These are phyloP conservation scores for Lentinula sp. DNA, from an alignment of 768 basidiomycete genomes.

Conservation along the genomic window DNA sequence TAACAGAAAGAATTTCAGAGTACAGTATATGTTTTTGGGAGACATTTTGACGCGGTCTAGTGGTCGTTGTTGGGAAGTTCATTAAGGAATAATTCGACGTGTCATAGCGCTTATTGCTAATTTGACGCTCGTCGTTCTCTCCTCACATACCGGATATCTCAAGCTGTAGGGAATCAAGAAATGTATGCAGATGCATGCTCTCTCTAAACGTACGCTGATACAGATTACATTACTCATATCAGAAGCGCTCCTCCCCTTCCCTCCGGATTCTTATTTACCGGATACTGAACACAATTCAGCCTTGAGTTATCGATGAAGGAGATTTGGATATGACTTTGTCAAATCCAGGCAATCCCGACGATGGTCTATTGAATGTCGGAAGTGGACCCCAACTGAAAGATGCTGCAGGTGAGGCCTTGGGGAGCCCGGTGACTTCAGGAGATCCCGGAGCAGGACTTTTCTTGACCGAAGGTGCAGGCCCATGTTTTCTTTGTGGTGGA, in stretches of 20 bases:
- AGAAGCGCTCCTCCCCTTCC: too few relatives aligned
- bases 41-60: constrained; percentile 25
- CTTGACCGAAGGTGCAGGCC: constrained; percentile 20
- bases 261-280: neutral
- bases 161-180: too few relatives aligned
- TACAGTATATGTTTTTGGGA: constrained; percentile 77
- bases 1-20: constrained; percentile 88
- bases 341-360: constrained; percentile 5
- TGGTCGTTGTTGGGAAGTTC: neutral
- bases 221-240: too few relatives aligned
- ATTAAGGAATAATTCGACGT: neutral
- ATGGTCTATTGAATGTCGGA: constrained; percentile 32
- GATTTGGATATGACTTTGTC: neutral
- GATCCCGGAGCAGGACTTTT: constrained; percentile 19
- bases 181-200: too few relatives aligned
- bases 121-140: too few relatives aligned
- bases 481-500: neutral
- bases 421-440: constrained; percentile 15
- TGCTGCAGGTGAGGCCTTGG: constrained; percentile 18
- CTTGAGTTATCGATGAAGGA: neutral
- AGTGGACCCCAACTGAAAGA: constrained; percentile 61
- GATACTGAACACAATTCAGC: neutral
- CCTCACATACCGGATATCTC: too few relatives aligned
- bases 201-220: too few relatives aligned
- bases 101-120: neutral